phyloP scores from a whole-genome alignment of 805 yeast genomes.

The Spathaspora boniae region DNA sequence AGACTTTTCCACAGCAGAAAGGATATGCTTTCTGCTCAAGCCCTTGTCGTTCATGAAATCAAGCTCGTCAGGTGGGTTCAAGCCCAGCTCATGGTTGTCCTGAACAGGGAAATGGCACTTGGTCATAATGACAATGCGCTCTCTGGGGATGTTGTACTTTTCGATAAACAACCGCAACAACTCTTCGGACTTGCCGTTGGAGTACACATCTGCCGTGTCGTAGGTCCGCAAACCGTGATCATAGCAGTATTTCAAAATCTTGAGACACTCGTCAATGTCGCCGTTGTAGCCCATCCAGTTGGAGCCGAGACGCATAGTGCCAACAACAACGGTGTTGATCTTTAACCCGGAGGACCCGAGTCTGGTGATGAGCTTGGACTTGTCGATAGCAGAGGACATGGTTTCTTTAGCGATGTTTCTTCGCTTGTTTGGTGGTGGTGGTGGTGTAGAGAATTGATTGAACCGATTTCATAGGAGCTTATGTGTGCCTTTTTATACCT shows the following conservation, averaged over 20 bases:
- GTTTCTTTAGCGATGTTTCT: too few species aligned
- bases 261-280: constrained; percentile 21
- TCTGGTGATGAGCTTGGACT: too few species aligned
- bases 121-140: constrained; percentile 17
- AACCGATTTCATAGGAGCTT: too few species aligned
- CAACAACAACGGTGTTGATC: constrained; percentile 48
- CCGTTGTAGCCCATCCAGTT: too few species aligned
- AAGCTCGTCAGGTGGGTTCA: constrained; percentile 5
- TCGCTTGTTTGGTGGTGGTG: too few species aligned
- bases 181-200: constrained; percentile 19
- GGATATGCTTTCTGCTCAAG: constrained; percentile 39
- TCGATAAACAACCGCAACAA: constrained; percentile 19
- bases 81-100: constrained; percentile 4
- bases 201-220: constrained; percentile 24
- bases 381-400: too few species aligned
- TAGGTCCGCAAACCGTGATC: constrained; percentile 22
- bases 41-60: constrained; percentile 34
- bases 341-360: constrained; percentile 50
- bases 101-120: constrained; percentile 14
- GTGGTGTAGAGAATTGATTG: too few species aligned
- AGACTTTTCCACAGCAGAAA: constrained; percentile 41
- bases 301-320: constrained; percentile 52
- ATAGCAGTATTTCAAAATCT: constrained; percentile 23
- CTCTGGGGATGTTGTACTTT: constrained; percentile 19
- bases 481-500: too few species aligned